phyloP scores from a whole-genome alignment of 805 yeast species.

The Saccharomycopsis malanga region DNA sequence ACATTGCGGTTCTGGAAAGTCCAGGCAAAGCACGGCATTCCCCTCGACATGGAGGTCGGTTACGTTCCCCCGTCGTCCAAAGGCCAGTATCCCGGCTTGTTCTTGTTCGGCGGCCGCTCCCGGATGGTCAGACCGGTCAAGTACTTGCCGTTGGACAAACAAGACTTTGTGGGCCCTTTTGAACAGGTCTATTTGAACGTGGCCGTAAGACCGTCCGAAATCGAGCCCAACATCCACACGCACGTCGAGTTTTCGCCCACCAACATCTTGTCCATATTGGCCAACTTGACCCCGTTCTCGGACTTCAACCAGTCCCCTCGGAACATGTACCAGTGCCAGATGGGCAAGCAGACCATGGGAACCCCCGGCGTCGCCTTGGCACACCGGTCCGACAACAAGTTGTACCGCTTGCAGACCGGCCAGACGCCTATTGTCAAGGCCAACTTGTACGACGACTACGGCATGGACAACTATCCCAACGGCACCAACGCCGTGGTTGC shows the following conservation, averaged over 20 bases:
- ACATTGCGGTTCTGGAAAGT: conserved; percentile 91
- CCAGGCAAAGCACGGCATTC: conserved; percentile 69
- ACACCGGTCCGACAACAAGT: conserved; percentile 90
- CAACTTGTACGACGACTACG: conserved; percentile 86
- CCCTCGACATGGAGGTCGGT: conserved; percentile 85
- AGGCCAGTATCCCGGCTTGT: conserved; percentile 97
- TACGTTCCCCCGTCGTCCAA: conserved; percentile 92
- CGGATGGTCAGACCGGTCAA: conserved; percentile 95
- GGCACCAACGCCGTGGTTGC: conserved; percentile 99
- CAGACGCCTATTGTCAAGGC: conserved; percentile 98
- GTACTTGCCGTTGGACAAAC: conserved; percentile 76
- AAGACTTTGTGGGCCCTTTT: conserved; percentile 91
- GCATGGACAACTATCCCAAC: conserved; percentile 97
- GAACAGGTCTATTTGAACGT: conserved; percentile 96
- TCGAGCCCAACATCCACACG: conserved; percentile 69
- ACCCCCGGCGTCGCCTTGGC: conserved; percentile 95
- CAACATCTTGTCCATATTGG: conserved; percentile 86
- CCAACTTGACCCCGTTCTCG: conserved; percentile 95
- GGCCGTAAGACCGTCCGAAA: conserved; percentile 92
- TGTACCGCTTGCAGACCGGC: conserved; percentile 88
- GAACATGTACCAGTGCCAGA: conserved; percentile 99
- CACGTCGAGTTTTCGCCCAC: conserved; percentile 97
- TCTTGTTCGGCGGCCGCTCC: conserved; percentile 82
- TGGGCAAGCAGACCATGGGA: conserved; percentile 99
- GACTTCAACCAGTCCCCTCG: conserved; percentile 99